phyloP scores from a whole-genome alignment of 148 eudicot genomes.

The Fagopyrum tataricum region DNA sequence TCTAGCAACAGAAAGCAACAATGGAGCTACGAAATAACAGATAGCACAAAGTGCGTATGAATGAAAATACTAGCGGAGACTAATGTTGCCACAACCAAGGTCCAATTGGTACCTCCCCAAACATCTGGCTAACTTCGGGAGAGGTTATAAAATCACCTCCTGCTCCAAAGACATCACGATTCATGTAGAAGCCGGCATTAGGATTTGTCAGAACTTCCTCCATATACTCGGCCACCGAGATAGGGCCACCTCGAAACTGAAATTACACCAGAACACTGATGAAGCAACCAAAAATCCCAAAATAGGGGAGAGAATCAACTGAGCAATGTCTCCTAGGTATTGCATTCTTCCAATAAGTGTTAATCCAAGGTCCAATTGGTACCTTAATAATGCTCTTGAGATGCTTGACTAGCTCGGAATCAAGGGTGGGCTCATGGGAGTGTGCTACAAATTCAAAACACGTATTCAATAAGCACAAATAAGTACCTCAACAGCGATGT shows the following conservation, averaged over 20 bases:
- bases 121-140: slow-evolving; percentile 99
- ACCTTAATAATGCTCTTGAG: slow-evolving; percentile 91
- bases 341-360: background rate
- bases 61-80: background rate
- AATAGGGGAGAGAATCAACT: background rate
- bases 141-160: slow-evolving; percentile 95
- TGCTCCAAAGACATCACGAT: slow-evolving; percentile 98
- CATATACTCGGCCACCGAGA: slow-evolving; percentile 95
- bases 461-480: background rate
- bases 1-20: slow-evolving; percentile 30
- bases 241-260: slow-evolving; percentile 96
- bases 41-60: too few relatives aligned
- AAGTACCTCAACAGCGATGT: background rate
- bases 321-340: background rate
- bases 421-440: slow-evolving; percentile 59
- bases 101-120: slow-evolving; percentile 71
- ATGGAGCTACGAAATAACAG: background rate
- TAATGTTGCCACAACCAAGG: background rate
- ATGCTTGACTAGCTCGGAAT: slow-evolving; percentile 90
- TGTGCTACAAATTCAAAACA: slow-evolving; percentile 47
- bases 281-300: background rate
- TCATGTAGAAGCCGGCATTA: slow-evolving; percentile 81
- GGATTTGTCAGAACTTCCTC: slow-evolving; percentile 97
- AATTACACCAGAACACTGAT: slow-evolving; percentile 10
- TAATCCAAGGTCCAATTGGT: background rate